A percentile compares a stretch with the other conserved stretches of the same genome.
Conservation (phyloP, 192 early-diverging fungal species). For the Coemansia nantahalensis region DNA sequence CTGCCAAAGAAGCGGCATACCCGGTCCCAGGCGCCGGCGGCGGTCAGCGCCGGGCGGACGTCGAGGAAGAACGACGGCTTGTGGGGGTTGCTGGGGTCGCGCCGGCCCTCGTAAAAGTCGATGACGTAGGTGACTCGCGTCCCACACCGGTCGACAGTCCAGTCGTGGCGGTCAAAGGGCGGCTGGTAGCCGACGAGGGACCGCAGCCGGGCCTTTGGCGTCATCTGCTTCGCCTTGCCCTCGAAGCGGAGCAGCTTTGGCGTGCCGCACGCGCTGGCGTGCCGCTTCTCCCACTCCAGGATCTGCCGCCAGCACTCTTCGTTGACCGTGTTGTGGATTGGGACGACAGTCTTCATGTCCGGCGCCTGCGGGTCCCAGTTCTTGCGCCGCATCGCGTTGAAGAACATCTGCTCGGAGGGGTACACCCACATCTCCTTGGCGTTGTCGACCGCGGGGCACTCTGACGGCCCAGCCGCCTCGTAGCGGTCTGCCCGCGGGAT, state of each 20-base stretch:
- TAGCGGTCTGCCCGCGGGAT: conserved; percentile 69
- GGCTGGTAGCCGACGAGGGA: conserved; percentile 58
- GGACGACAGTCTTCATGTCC: conserved; percentile 88
- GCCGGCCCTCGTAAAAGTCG: conserved; percentile 82
- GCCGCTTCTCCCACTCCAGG: conserved; percentile 72
- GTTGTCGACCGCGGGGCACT: conserved; percentile 26
- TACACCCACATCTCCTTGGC: conserved; percentile 70
- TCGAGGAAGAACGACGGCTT: conserved; percentile 77
- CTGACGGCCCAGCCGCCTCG: conserved; percentile 46
- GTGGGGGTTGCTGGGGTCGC: conserved; percentile 46
- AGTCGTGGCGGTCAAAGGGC: conserved; percentile 94
- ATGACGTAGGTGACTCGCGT: conserved; percentile 83
- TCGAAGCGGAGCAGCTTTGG: conserved; percentile 50
- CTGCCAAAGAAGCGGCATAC: conserved; percentile 13
- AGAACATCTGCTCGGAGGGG: conserved; percentile 94
- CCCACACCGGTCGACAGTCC: conserved; percentile 91
- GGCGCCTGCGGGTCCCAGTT: conserved; percentile 76
- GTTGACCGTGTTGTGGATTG: conserved; percentile 94
- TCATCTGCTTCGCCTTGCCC: conserved; percentile 33
- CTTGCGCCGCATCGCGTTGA: conserved; percentile 93
- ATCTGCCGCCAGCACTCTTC: conserved; percentile 88
- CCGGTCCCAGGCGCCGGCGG: conserved; percentile 35
- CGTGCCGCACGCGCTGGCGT: conserved; percentile 20
- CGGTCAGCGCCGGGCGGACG: conserved; percentile 77
- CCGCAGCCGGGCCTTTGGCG: conserved; percentile 41